These are phyloP conservation scores for Gigaspora rosea DNA, from an alignment of 192 early-diverging fungal species.

Conservation along the genomic window DNA sequence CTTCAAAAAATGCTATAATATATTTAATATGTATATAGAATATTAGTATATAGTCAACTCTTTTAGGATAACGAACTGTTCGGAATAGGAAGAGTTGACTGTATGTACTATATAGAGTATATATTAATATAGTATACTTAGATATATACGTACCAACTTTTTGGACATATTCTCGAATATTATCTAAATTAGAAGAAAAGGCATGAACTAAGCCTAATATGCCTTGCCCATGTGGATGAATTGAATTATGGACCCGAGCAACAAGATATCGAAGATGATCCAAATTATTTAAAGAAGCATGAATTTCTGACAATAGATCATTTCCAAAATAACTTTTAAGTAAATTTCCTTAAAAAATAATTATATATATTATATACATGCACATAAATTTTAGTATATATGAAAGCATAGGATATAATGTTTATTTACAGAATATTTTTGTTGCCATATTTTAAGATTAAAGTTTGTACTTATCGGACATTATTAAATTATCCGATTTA, in stretches of 20 bases:
- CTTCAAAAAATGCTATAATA: neutral
- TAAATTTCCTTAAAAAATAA: neutral
- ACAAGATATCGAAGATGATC: neutral
- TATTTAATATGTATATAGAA: conserved; percentile 3
- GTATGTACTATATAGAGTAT: neutral
- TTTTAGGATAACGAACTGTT: too few relatives aligned
- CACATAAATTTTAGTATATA: neutral
- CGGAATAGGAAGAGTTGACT: too few relatives aligned
- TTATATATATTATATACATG: neutral
- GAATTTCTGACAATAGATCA: neutral
- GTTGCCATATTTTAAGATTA: too few relatives aligned
- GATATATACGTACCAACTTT: neutral
- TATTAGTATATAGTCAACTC: too few relatives aligned
- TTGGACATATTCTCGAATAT: neutral
- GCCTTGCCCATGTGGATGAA: neutral
- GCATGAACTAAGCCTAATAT: neutral
- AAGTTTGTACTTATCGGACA: too few relatives aligned
- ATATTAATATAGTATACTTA: neutral
- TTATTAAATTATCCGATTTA: too few relatives aligned
- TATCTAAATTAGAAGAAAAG: neutral
- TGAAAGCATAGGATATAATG: too few relatives aligned
- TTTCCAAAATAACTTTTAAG: neutral
- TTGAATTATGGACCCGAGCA: neutral
- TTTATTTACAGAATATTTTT: too few relatives aligned
- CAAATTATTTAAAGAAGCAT: neutral